Base-by-base conservation (phyloP, 176 grass and related monocot genomes). In the Otatea glauca region DNA sequence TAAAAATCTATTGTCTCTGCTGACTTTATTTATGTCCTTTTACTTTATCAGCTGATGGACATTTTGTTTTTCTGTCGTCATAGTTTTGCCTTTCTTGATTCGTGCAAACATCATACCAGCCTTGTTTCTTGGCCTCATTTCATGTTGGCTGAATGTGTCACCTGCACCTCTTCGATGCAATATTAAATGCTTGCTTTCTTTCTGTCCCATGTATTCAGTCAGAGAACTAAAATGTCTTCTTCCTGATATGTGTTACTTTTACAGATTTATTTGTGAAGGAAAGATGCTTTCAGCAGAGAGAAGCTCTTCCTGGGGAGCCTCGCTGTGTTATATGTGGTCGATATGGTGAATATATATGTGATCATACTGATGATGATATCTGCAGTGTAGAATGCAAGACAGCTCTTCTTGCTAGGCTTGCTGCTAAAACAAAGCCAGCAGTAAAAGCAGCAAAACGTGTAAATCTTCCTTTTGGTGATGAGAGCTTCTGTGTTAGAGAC, bases 271-370 rank as follows among this genome's bases (percentile, higher is more conserved):
- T 23, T 49, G 86, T 94, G 20, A 94, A 96, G 54, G 83, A 94
- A 68, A 93, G 81, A 88, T 92, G 93, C 62, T 80, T 84, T 88
- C 78, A 96, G 54, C 96, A 96, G 86, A 92, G 96, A 76, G 93
- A 96, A 89, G 93, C 91, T 68, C 88, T 94, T 80, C 83, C 80
- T 41, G 91, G 86, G 85, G 93, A 99, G 74, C 96, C 89, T 88
- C 58, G 73, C 42, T 96, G 96, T 83, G 80, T 63, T 68, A 83
- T 96, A 72, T 99, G 93, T 78, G 86, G 89, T 45, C 75, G 88
- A 85, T 99, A 92, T 78, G 96, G 96, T 20, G 93, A 99, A 69
- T 96, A 96, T 81, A 94, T 96, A 86, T 99, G 90, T 71, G 91
- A 96, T 62, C 78, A 92, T 74, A 94, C 90, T 63, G 88, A 99